Conservation (phyloP, 257 asterid species). For the Perilla frutescens region DNA sequence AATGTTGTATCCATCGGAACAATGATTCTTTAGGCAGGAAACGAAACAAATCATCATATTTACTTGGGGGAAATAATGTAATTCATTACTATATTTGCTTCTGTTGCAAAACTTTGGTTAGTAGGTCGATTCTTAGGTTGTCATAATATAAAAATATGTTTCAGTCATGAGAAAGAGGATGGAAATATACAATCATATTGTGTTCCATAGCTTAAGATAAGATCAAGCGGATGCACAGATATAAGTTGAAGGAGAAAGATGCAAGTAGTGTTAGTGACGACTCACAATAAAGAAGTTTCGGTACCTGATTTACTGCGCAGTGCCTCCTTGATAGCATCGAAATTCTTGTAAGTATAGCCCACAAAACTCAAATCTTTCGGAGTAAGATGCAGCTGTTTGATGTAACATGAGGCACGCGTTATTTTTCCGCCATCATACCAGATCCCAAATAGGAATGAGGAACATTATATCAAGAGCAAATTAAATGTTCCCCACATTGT, state of each 20-base stretch:
- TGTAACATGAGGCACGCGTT: conserved; percentile 37
- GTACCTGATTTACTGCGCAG: conserved; percentile 76
- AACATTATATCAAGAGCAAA: conserved; percentile 22
- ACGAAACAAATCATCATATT: too few species aligned
- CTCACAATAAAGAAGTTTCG: conserved; percentile 14
- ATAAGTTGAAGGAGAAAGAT: not conserved
- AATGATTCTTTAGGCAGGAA: not conserved
- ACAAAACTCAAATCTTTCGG: conserved; percentile 92
- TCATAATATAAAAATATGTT: not conserved
- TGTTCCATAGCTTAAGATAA: not conserved
- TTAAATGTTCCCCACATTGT: conserved; percentile 22
- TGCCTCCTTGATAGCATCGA: conserved; percentile 95
- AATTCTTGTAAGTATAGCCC: conserved; percentile 97
- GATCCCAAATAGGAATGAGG: conserved; percentile 1
- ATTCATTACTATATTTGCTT: too few species aligned
- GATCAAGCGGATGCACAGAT: not conserved
- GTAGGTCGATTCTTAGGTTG: not conserved
- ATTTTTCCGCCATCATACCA: conserved; percentile 30
- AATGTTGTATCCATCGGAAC: not conserved
- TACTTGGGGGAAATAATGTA: too few species aligned
- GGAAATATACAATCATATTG: not conserved
- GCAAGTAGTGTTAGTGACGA: not conserved
- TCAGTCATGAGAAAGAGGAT: not conserved
- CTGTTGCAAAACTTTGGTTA: too few species aligned
- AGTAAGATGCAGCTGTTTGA: conserved; percentile 63